These are phyloP conservation scores for Solanum virginianum DNA, from an alignment of 257 asterid species.

Conservation along the genomic window DNA sequence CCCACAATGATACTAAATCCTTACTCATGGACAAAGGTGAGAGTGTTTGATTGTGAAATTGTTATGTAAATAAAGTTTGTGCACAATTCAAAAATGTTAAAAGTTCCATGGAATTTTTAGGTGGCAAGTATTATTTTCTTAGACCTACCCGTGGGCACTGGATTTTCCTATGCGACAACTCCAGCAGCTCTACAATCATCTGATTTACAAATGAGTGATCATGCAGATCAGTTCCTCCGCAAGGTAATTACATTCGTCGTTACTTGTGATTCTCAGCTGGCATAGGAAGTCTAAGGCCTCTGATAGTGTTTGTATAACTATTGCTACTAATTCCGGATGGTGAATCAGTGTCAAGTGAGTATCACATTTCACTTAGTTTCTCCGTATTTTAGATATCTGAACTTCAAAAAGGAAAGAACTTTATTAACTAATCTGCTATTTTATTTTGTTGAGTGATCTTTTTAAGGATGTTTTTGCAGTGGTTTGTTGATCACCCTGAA, in stretches of 20 bases:
- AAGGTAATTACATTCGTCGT: background rate
- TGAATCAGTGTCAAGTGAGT: background rate
- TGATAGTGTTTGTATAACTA: background rate
- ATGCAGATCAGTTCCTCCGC: background rate
- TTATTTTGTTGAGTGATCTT: background rate
- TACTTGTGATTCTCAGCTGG: background rate
- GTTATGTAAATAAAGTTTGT: background rate
- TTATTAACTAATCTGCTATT: background rate
- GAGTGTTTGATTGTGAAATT: background rate
- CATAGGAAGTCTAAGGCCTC: background rate
- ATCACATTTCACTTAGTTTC: background rate
- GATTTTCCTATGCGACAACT: slow-evolving; percentile 3
- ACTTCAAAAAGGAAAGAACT: background rate
- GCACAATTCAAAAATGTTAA: background rate
- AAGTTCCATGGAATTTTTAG: background rate
- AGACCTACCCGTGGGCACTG: background rate
- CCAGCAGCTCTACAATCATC: background rate
- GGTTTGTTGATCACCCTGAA: slow-evolving; percentile 6
- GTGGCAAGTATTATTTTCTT: slow-evolving; percentile 1
- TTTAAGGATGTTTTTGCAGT: background rate
- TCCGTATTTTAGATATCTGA: background rate
- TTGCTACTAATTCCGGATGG: background rate
- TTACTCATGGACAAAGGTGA: slow-evolving; percentile 7
- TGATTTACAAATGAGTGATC: background rate
- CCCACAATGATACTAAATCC: background rate